Base-by-base conservation (phyloP, 208 protist species). In the Trichomonas vaginalis region DNA sequence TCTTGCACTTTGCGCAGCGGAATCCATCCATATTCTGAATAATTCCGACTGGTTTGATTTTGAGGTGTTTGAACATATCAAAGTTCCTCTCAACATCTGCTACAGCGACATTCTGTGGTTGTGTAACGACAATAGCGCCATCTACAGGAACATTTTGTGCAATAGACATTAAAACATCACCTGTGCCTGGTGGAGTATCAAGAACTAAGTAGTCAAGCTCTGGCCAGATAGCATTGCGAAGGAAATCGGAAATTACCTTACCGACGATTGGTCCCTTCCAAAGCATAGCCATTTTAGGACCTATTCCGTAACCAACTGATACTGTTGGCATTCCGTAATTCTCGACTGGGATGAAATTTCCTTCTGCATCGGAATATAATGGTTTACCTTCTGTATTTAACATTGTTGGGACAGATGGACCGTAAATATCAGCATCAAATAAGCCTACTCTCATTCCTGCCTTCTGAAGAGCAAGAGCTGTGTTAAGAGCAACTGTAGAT, bases 151-250 rank as follows among this genome's bases (percentile, higher is more conserved):
- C 61, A 42, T 92, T 82, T 96, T 97, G 97, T 35, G 45, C 51
- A 15, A 97, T 88, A 9, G 96, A 96, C 35, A 97, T 95, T 0
- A 97, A 96, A 49, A 97, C 96, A 95, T 97, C 97, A 70, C 96
- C 96, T 37, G 97, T 97, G 23, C 97, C 97, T 32, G 97, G 97
- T 8, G 97, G 97, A 56, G 96, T 96, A 95, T 97, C 97, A 46
- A 97, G 56, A 17, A 97, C 88, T 0, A 97, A 96, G 46, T 96
- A 97, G 95, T 97, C 97, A 2, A 97, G 96, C 0, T 96, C 96
- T 35, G 96, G 96, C 96, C 97, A 97, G 0, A 87, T 96, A 0
- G 96, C 96, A n/a, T 96, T 96, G 15, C 62, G 39, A 8, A 96
- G 61, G 23, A 97, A 62, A 70, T 97, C 96, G 40, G 40, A 42